Evolutionary conservation across 192 early-diverging fungal genomes (phyloP).

Genomic region (Backusella tarrabulga): DNA sequence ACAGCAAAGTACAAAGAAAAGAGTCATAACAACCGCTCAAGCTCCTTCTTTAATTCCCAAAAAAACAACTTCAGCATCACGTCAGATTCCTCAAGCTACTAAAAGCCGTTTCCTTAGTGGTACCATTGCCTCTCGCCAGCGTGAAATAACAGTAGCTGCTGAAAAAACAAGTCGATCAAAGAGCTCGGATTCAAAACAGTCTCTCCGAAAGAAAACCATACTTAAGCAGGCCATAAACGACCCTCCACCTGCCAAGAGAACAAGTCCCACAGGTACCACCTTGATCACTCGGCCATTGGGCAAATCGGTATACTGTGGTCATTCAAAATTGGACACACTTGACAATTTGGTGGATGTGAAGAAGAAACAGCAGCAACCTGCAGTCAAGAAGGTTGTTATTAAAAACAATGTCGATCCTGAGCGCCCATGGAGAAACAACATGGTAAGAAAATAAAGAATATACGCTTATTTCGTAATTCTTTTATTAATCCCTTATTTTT

Average conservation of each 20-base stretch:
- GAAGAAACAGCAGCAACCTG: neutral
- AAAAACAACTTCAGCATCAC: neutral
- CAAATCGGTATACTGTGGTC: neutral
- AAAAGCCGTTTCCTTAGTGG: neutral
- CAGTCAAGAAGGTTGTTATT: neutral
- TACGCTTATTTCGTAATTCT: neutral
- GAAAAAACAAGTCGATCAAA: neutral
- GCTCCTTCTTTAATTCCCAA: neutral
- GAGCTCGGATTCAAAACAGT: neutral
- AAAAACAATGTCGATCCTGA: neutral
- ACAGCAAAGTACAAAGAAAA: neutral
- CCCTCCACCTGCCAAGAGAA: neutral
- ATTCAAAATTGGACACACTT: slow-evolving; percentile 2
- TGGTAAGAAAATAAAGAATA: neutral
- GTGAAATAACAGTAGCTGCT: neutral
- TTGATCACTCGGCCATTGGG: neutral
- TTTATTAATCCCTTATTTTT: neutral
- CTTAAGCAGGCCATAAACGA: neutral
- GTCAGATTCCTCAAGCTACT: neutral
- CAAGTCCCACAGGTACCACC: neutral
- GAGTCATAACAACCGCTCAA: neutral
- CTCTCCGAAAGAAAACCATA: neutral
- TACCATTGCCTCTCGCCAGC: slow-evolving; percentile 10
- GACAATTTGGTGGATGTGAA: slow-evolving; percentile 11
- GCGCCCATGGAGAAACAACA: slow-evolving; percentile 16